Evolutionary conservation across 768 basidiomycete species (phyloP).

Genomic region (Ramaria sp.): DNA sequence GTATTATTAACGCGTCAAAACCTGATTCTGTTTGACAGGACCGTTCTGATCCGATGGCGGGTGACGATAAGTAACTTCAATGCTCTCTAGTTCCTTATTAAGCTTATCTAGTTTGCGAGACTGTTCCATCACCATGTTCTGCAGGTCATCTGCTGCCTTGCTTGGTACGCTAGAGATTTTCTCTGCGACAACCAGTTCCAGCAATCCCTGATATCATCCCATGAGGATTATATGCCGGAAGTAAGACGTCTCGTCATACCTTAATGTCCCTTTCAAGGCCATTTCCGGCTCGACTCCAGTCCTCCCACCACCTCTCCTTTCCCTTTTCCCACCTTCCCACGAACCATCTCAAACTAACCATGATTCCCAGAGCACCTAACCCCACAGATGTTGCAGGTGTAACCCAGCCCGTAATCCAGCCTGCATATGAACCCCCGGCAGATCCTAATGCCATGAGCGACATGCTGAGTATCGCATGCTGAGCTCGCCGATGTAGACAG

Average conservation of each 20-base stretch:
- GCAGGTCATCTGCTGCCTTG: conserved; percentile 36
- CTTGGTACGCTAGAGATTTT: conserved; percentile 43
- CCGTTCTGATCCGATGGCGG: not conserved
- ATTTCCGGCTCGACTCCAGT: conserved; percentile 49
- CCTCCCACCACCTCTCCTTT: conserved; percentile 56
- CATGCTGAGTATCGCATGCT: conserved; percentile 42
- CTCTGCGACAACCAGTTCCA: conserved; percentile 37
- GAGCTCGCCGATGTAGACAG: conserved; percentile 53
- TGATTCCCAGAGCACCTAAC: conserved; percentile 39
- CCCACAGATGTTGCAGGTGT: conserved; percentile 42
- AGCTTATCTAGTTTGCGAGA: conserved; percentile 35
- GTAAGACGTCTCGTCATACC: conserved; percentile 27
- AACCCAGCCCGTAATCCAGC: conserved; percentile 40
- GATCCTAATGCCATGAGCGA: conserved; percentile 38
- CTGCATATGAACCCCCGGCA: conserved; percentile 46
- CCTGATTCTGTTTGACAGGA: too few species aligned
- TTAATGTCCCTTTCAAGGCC: conserved; percentile 55
- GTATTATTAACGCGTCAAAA: too few species aligned
- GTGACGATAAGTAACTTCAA: not conserved
- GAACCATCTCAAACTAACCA: conserved; percentile 47
- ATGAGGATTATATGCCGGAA: conserved; percentile 3
- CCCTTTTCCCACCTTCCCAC: conserved; percentile 59
- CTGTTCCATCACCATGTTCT: conserved; percentile 28
- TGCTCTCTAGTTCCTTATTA: conserved; percentile 16
- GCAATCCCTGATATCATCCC: conserved; percentile 26